Conservation (phyloP, 2,329 filamentous ascomycete genomes). For the Aspergillus pseudoglaucus region DNA sequence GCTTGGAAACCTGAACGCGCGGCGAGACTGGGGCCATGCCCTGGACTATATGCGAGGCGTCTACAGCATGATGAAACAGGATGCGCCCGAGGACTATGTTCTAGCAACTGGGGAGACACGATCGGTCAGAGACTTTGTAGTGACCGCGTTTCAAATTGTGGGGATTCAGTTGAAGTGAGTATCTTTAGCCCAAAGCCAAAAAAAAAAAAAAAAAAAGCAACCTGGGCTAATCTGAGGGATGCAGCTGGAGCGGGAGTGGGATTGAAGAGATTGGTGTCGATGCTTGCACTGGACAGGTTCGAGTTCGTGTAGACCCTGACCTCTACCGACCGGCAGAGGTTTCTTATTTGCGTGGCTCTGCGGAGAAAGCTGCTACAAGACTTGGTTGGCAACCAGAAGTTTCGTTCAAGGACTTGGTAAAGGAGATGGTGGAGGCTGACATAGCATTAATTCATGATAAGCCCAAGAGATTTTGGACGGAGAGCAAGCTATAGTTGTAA, state of each 20-base stretch:
- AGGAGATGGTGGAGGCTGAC: slow-evolving; percentile 1
- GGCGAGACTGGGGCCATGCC: slow-evolving; percentile 3
- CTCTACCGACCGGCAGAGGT: slow-evolving; percentile 1
- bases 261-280: neutral
- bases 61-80: slow-evolving; percentile 2
- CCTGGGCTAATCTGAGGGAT: neutral
- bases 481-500: neutral
- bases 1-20: slow-evolving; percentile 1
- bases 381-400: neutral
- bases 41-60: slow-evolving; percentile 2
- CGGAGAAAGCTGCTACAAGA: neutral
- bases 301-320: slow-evolving; percentile 1
- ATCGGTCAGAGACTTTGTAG: slow-evolving; percentile 2
- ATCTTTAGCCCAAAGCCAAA: neutral
- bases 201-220: neutral
- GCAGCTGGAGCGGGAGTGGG: neutral
- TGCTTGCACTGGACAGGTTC: neutral
- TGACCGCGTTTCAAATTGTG: slow-evolving; percentile 1
- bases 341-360: slow-evolving; percentile 1
- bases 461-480: neutral
- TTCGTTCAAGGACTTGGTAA: neutral
- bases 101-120: slow-evolving; percentile 2
- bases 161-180: neutral
- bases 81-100: neutral
- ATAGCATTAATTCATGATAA: slow-evolving; percentile 1